Conservation (phyloP, 306 rosid species). For the Lagenaria siceraria region DNA sequence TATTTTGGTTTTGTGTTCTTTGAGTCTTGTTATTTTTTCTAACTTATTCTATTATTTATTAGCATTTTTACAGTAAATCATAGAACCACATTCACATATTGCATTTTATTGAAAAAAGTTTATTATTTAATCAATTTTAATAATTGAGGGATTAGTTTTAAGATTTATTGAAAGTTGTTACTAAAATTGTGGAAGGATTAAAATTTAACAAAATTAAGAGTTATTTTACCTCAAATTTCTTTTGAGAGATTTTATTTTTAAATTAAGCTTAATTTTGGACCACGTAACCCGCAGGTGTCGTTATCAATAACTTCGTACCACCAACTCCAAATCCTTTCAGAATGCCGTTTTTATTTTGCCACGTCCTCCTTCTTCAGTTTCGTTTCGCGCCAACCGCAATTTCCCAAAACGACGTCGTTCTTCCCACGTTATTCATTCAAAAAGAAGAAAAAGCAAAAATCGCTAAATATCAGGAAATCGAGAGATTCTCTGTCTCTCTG, state of each 20-base stretch:
- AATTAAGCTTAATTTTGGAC: background rate
- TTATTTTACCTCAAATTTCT: no score
- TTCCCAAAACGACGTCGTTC: background rate
- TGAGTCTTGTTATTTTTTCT: no score
- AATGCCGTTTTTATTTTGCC: background rate
- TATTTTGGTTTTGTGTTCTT: no score
- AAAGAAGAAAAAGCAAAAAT: background rate
- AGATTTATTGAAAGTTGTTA: no score
- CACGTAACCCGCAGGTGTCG: background rate
- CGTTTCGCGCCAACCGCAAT: background rate
- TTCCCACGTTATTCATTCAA: background rate
- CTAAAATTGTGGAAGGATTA: no score
- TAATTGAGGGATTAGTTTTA: no score
- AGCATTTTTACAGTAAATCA: no score
- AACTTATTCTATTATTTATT: no score
- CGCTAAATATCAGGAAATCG: background rate
- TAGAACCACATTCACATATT: no score
- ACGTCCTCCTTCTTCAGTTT: background rate
- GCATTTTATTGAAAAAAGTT: no score
- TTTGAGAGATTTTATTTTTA: background rate
- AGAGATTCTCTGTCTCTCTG: conserved; percentile 2
- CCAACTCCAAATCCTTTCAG: background rate
- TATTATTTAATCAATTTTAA: no score
- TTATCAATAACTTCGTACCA: background rate
- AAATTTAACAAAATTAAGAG: no score